Conservation (phyloP, 108 stramenopile genomes). For the Aureococcus anophagefferens region DNA sequence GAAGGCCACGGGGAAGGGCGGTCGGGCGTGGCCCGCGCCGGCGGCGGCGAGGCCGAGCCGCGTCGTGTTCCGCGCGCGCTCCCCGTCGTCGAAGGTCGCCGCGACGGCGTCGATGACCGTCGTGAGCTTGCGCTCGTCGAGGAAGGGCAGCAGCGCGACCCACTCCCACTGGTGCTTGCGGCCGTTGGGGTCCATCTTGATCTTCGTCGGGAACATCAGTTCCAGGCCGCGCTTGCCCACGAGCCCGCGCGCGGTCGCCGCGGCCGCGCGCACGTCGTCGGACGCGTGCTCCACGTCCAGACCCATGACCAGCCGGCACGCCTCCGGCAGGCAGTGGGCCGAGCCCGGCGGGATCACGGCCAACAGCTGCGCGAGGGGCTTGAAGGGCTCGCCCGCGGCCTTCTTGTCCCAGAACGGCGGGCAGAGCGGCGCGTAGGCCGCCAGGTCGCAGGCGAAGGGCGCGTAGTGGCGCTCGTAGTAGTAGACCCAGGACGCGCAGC, state of each 20-base stretch:
- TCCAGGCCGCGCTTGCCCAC: too few species aligned
- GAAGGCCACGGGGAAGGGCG: not conserved
- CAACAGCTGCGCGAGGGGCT: constrained; percentile 92
- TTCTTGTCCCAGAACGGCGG: constrained; percentile 1
- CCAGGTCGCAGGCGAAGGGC: constrained; percentile 92
- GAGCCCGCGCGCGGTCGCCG: too few species aligned
- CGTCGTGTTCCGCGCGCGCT: not conserved
- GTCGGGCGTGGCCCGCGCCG: too few species aligned
- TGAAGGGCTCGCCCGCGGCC: constrained; percentile 62
- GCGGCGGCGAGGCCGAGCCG: too few species aligned
- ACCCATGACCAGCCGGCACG: constrained; percentile 76
- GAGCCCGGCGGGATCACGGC: constrained; percentile 88
- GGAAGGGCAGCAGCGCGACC: constrained; percentile 95
- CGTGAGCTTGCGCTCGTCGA: constrained; percentile 84
- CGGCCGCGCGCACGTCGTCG: constrained; percentile 46
- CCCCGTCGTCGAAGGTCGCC: not conserved
- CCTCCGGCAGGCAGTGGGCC: constrained; percentile 84
- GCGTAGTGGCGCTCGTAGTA: constrained; percentile 97
- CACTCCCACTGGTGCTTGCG: constrained; percentile 98
- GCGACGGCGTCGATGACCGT: constrained; percentile 49
- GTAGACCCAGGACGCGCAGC: constrained; percentile 92
- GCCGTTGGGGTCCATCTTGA: constrained; percentile 90
- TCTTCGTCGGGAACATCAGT: not conserved
- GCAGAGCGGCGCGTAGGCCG: constrained; percentile 72
- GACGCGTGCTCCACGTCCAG: constrained; percentile 89